A percentile compares a stretch with the other conserved stretches of the same genome.
Evolutionary conservation across 2,329 filamentous ascomycete genomes (phyloP).

Genomic region (Aspergillus amoenus): DNA sequence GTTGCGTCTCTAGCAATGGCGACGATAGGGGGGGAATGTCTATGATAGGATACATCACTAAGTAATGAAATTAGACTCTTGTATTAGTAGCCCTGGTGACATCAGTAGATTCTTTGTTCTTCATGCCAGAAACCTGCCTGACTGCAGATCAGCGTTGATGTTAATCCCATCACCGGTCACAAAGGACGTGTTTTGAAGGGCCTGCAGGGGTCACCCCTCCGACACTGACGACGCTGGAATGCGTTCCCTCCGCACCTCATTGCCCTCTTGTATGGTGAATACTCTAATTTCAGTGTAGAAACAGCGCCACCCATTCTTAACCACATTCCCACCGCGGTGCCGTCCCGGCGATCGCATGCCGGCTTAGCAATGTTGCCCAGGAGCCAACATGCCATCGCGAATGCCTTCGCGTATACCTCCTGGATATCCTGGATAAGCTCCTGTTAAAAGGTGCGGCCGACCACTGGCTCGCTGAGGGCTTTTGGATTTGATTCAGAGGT

Average conservation of each 20-base stretch:
- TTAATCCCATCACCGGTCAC: no score
- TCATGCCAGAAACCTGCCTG: no score
- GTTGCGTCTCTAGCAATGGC: slow-evolving; percentile 69
- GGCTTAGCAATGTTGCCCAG: background rate
- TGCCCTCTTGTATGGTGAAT: no score
- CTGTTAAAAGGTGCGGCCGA: slow-evolving; percentile 19
- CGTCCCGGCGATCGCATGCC: slow-evolving; percentile 14
- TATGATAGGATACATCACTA: slow-evolving; percentile 61
- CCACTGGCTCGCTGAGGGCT: background rate
- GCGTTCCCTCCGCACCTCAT: no score
- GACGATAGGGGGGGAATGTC: slow-evolving; percentile 70
- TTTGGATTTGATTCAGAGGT: background rate
- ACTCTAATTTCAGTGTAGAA: background rate
- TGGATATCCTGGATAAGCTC: background rate
- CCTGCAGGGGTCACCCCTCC: no score
- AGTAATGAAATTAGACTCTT: no score
- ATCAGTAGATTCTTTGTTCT: background rate
- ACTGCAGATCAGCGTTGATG: no score
- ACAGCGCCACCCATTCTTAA: slow-evolving; percentile 14
- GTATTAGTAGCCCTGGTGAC: background rate
- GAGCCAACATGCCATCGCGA: slow-evolving; percentile 9
- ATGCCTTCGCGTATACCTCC: background rate
- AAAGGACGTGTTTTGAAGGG: no score
- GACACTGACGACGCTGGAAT: no score
- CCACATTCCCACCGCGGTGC: slow-evolving; percentile 15